phyloP scores from a whole-genome alignment of 345 rosid species.

The Bruguiera parviflora region DNA sequence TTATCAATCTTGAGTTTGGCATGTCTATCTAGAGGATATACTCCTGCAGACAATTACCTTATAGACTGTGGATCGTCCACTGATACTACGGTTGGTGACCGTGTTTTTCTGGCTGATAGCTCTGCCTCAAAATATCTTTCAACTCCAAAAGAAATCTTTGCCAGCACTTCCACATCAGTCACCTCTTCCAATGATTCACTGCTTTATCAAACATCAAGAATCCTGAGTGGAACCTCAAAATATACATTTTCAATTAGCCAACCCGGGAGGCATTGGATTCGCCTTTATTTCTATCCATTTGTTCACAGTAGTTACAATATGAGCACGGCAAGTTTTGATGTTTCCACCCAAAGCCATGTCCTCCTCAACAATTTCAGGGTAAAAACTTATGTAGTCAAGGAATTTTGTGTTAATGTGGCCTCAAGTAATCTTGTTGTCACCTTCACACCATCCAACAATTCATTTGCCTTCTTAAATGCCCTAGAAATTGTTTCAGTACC shows the following conservation, averaged over 20 bases:
- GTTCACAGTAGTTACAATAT: slow-evolving; percentile 43
- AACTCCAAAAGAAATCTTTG: slow-evolving; percentile 41
- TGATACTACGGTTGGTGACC: slow-evolving; percentile 45
- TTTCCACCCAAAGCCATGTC: slow-evolving; percentile 48
- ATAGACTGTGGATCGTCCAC: slow-evolving; percentile 74
- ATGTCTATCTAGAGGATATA: slow-evolving; percentile 49
- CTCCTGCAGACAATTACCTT: slow-evolving; percentile 65
- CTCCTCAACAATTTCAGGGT: slow-evolving; percentile 51
- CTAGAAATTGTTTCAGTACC: slow-evolving; percentile 82
- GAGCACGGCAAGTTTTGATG: slow-evolving; percentile 56
- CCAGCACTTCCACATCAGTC: slow-evolving; percentile 33
- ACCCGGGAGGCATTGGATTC: slow-evolving; percentile 81
- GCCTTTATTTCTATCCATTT: slow-evolving; percentile 77
- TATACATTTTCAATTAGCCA: slow-evolving; percentile 53
- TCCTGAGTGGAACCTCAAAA: slow-evolving; percentile 55
- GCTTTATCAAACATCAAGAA: slow-evolving; percentile 73
- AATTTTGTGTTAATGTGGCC: slow-evolving; percentile 56
- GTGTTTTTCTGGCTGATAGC: slow-evolving; percentile 61
- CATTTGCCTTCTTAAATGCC: slow-evolving; percentile 72
- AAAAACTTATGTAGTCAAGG: slow-evolving; percentile 45
- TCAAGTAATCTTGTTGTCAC: slow-evolving; percentile 50
- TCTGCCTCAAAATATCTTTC: slow-evolving; percentile 50
- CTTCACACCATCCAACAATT: slow-evolving; percentile 49
- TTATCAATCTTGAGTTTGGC: slow-evolving; percentile 37
- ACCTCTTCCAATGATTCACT: slow-evolving; percentile 37